Evolutionary conservation across 73 alveolate species (phyloP).

Genomic region (Urostyla sp.): DNA sequence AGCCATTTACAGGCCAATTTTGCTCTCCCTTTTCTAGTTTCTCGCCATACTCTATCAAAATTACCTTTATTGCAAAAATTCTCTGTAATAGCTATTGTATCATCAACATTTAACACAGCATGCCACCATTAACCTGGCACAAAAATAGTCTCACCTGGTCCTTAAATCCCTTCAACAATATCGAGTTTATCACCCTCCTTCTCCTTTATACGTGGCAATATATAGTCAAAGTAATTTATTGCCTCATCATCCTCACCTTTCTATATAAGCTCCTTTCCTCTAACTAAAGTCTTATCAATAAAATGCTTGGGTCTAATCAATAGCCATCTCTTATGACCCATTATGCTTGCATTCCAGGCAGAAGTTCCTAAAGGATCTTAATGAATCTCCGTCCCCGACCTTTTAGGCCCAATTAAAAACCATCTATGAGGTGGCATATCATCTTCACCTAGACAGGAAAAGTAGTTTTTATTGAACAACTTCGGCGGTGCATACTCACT

Average conservation of each 20-base stretch:
- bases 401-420: slow-evolving; percentile 88
- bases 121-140: slow-evolving; percentile 98
- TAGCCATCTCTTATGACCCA: slow-evolving; percentile 86
- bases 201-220: slow-evolving; percentile 71
- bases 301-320: slow-evolving; percentile 79
- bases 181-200: slow-evolving; percentile 44
- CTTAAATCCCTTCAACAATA: slow-evolving; percentile 72
- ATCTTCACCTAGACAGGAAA: slow-evolving; percentile 58
- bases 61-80: slow-evolving; percentile 79
- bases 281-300: slow-evolving; percentile 52
- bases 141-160: slow-evolving; percentile 90
- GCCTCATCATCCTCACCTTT: slow-evolving; percentile 87
- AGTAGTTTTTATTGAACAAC: slow-evolving; percentile 70
- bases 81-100: slow-evolving; percentile 89
- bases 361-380: slow-evolving; percentile 83
- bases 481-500: slow-evolving; percentile 76
- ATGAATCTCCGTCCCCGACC: slow-evolving; percentile 87
- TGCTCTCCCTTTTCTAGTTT: slow-evolving; percentile 67
- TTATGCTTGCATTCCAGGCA: slow-evolving; percentile 84
- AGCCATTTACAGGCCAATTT: slow-evolving; percentile 75
- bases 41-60: slow-evolving; percentile 85
- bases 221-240: slow-evolving; percentile 75
- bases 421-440: slow-evolving; percentile 88
- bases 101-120: slow-evolving; percentile 91
- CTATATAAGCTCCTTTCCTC: slow-evolving; percentile 69